Conservation (phyloP, 768 basidiomycete genomes). For the Podaxis sp. region DNA sequence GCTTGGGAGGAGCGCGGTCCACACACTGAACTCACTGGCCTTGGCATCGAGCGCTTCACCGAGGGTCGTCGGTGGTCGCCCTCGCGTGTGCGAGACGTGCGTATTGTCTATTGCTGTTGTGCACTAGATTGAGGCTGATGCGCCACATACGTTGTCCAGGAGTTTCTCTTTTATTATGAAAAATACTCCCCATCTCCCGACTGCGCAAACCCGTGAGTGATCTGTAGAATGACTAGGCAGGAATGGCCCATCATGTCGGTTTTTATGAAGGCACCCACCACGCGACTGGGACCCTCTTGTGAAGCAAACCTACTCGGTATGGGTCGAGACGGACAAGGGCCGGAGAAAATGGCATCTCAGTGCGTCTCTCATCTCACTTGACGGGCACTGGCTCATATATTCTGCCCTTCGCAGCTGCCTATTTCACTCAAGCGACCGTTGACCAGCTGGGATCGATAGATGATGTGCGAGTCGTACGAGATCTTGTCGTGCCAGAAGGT, state of each 20-base stretch:
- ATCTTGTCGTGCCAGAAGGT: slow-evolving; percentile 63
- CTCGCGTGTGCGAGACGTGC: slow-evolving; percentile 77
- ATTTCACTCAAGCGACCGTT: slow-evolving; percentile 76
- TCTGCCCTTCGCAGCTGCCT: slow-evolving; percentile 54
- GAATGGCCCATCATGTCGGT: neutral
- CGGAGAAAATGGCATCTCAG: slow-evolving; percentile 82
- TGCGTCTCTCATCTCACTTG: slow-evolving; percentile 32
- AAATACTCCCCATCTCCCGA: slow-evolving; percentile 55
- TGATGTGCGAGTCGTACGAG: slow-evolving; percentile 55
- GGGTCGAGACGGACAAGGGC: slow-evolving; percentile 63
- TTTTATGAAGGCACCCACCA: slow-evolving; percentile 32
- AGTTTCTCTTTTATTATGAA: slow-evolving; percentile 85
- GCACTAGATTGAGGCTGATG: neutral
- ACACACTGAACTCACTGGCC: slow-evolving; percentile 70
- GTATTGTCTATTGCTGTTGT: slow-evolving; percentile 23
- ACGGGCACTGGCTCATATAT: slow-evolving; percentile 7
- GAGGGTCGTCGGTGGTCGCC: slow-evolving; percentile 84
- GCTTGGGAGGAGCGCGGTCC: slow-evolving; percentile 78
- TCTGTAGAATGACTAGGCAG: neutral
- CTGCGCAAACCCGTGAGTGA: slow-evolving; percentile 31
- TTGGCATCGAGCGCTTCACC: slow-evolving; percentile 84
- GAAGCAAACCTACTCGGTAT: slow-evolving; percentile 85
- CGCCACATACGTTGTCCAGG: slow-evolving; percentile 38
- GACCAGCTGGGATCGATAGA: slow-evolving; percentile 72
- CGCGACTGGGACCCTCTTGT: slow-evolving; percentile 68